Conservation (phyloP, 2,329 filamentous ascomycete genomes). For the Calonectria pteridis region DNA sequence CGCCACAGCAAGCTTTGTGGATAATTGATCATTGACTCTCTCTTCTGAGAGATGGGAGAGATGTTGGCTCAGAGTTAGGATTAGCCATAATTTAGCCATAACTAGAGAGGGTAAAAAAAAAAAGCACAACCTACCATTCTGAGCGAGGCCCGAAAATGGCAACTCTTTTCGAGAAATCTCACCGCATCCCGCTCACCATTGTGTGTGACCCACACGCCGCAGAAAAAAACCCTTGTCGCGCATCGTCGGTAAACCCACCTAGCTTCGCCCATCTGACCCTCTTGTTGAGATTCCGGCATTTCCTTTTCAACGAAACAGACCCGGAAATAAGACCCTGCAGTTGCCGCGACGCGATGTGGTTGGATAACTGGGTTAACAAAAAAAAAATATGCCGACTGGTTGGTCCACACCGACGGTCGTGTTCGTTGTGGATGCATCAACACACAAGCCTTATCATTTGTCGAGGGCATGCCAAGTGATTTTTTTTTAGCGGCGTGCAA, state of each 20-base stretch:
- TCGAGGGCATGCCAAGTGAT: constrained; percentile 13
- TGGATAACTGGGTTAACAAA: background rate
- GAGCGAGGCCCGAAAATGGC: background rate
- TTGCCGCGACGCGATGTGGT: background rate
- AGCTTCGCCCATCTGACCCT: constrained; percentile 1
- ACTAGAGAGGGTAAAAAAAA: background rate
- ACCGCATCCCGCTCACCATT: constrained; percentile 8
- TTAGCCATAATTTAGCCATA: background rate
- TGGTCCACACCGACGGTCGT: constrained; percentile 17
- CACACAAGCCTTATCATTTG: constrained; percentile 22
- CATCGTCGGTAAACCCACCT: constrained; percentile 12
- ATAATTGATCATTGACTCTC: background rate
- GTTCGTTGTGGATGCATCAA: constrained; percentile 12
- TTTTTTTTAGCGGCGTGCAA: constrained; percentile 19
- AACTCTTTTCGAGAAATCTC: constrained; percentile 8
- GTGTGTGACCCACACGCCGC: constrained; percentile 8
- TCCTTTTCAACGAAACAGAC: background rate
- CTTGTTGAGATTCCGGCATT: background rate
- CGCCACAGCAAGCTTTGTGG: background rate
- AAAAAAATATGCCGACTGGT: background rate
- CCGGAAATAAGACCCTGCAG: background rate
- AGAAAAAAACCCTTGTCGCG: constrained; percentile 3
- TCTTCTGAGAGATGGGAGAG: too few relatives aligned
- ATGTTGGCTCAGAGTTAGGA: background rate
- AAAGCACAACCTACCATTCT: background rate